A percentile compares a stretch with the other conserved stretches of the same genome.
Conservation (phyloP, 2,329 filamentous ascomycete genomes). For the Blumeriella jaapii region DNA sequence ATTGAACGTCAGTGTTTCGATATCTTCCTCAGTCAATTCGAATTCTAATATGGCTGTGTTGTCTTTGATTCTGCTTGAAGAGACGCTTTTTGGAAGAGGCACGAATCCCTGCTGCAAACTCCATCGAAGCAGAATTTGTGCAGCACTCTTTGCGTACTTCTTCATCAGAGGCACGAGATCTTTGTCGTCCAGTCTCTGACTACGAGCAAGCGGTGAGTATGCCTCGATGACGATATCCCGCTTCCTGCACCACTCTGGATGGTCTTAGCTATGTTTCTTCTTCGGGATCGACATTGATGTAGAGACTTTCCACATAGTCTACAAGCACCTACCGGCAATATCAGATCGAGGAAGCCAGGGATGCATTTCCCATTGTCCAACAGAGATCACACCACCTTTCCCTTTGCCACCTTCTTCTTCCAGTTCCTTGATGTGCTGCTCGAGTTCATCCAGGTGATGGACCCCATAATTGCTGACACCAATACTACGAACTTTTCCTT, state of each 20-base stretch:
- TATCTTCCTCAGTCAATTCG: constrained; percentile 41
- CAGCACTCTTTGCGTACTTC: constrained; percentile 62
- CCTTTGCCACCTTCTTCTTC: constrained; percentile 49
- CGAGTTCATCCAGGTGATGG: constrained; percentile 49
- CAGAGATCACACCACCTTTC: constrained; percentile 61
- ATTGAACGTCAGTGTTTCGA: constrained; percentile 36
- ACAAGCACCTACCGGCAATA: constrained; percentile 45
- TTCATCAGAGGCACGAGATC: constrained; percentile 52
- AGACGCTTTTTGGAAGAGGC: constrained; percentile 65
- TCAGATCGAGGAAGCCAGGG: constrained; percentile 76
- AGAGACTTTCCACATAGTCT: too few relatives aligned
- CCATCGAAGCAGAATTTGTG: constrained; percentile 72
- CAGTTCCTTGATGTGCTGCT: constrained; percentile 46
- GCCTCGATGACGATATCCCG: constrained; percentile 52
- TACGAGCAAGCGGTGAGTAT: constrained; percentile 50
- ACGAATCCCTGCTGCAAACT: constrained; percentile 68
- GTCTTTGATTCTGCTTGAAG: constrained; percentile 50
- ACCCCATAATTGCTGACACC: constrained; percentile 57
- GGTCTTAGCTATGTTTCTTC: background rate
- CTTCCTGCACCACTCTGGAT: constrained; percentile 58
- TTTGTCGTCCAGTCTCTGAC: constrained; percentile 59
- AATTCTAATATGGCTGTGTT: constrained; percentile 49
- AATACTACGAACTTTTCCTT: constrained; percentile 48
- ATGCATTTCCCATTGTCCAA: constrained; percentile 84
- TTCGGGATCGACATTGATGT: too few relatives aligned